These are phyloP conservation scores for Amphicarpaea edgeworthii DNA, from an alignment of 306 rosid species.

Conservation along the genomic window DNA sequence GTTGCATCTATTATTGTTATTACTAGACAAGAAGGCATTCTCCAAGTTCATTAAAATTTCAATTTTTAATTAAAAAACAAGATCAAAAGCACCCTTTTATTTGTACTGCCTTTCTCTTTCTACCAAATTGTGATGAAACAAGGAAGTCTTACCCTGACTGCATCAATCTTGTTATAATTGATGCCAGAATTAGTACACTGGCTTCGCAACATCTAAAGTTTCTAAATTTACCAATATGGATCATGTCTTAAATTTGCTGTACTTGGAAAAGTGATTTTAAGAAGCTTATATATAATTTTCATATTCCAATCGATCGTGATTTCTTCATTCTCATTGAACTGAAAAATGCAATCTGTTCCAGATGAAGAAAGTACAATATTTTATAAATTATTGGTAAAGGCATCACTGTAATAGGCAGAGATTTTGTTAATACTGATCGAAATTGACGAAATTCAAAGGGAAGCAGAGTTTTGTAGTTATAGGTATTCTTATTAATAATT, in stretches of 20 bases:
- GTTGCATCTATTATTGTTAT: no score
- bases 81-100: not conserved
- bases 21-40: no score
- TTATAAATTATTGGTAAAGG: not conserved
- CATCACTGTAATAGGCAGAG: not conserved
- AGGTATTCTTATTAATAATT: slow-evolving; percentile 6
- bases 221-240: not conserved
- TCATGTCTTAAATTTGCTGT: no score
- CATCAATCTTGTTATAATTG: not conserved
- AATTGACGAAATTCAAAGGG: not conserved
- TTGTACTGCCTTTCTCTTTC: not conserved
- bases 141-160: not conserved
- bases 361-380: no score
- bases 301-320: not conserved
- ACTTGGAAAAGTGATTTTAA: not conserved
- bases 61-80: not conserved
- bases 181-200: not conserved
- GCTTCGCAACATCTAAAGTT: not conserved
- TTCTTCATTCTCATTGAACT: no score
- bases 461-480: not conserved
- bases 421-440: not conserved
- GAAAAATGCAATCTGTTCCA: no score
- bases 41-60: no score
- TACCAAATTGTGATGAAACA: not conserved
- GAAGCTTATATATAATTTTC: no score